Conservation (phyloP, 352 stramenopile species). For the Phytophthora palmivora region DNA sequence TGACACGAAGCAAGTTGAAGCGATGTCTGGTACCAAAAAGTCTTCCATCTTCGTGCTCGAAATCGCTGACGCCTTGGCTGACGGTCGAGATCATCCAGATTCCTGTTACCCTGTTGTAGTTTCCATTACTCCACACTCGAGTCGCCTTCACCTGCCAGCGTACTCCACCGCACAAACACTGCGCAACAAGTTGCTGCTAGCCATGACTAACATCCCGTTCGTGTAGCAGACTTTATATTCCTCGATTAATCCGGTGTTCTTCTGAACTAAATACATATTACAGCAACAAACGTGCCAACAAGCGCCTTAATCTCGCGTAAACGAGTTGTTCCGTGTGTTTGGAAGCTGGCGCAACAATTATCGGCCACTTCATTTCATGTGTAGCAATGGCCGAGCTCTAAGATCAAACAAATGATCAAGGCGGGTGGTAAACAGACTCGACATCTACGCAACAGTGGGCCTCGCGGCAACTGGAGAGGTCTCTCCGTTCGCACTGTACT, state of each 20-base stretch:
- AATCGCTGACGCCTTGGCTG: constrained; percentile 46
- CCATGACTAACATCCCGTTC: constrained; percentile 52
- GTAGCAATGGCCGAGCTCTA: constrained; percentile 22
- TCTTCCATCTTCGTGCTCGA: constrained; percentile 46
- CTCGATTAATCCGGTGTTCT: constrained; percentile 31
- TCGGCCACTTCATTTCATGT: constrained; percentile 24
- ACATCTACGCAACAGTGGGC: constrained; percentile 14
- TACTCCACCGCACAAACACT: constrained; percentile 61
- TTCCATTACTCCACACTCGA: constrained; percentile 26
- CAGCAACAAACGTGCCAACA: constrained; percentile 24
- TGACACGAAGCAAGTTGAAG: constrained; percentile 15
- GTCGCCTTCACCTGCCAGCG: constrained; percentile 60
- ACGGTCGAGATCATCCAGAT: constrained; percentile 58
- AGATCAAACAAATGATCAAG: constrained; percentile 13
- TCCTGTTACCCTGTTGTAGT: constrained; percentile 69
- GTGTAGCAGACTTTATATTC: constrained; percentile 35
- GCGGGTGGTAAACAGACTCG: background rate
- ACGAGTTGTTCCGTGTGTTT: constrained; percentile 22
- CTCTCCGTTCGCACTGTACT: constrained; percentile 35
- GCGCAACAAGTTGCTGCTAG: constrained; percentile 65
- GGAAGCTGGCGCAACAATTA: constrained; percentile 20
- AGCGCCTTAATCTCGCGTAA: constrained; percentile 11
- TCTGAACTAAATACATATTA: constrained; percentile 59
- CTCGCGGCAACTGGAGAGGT: constrained; percentile 8
- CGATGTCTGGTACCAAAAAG: background rate